Conservation (phyloP, 2,329 filamentous ascomycete species). For the Ceratocystis huliohia region DNA sequence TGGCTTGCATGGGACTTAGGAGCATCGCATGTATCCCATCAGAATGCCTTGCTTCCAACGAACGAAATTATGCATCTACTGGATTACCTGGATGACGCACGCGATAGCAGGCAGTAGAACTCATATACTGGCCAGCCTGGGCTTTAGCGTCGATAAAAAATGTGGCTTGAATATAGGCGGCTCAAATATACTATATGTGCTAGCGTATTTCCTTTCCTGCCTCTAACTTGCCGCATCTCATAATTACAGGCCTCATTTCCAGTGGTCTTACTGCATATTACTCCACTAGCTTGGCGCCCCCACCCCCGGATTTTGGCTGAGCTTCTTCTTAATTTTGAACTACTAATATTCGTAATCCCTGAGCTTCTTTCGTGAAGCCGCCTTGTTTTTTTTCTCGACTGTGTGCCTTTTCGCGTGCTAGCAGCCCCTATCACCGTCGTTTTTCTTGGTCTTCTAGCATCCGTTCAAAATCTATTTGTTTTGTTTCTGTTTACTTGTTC, state of each 20-base stretch:
- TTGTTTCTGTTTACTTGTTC: neutral
- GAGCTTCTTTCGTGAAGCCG: neutral
- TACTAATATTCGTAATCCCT: neutral
- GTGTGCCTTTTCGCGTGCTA: constrained; percentile 1
- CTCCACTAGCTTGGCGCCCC: neutral
- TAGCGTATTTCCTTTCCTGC: neutral
- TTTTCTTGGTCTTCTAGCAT: neutral
- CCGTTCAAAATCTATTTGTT: neutral
- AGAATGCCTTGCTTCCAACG: too few species aligned
- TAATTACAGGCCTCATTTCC: neutral
- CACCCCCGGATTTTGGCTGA: neutral
- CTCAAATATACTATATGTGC: too few species aligned
- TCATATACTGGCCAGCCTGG: too few species aligned
- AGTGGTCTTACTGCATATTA: neutral
- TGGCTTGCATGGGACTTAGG: too few species aligned
- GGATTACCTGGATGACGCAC: too few species aligned
- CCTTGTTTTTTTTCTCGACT: neutral
- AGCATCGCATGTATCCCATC: too few species aligned
- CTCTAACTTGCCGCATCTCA: neutral
- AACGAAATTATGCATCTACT: too few species aligned
- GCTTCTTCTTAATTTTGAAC: neutral
- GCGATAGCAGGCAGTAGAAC: too few species aligned
- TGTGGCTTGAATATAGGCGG: too few species aligned
- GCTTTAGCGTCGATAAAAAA: too few species aligned
- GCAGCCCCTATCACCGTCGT: constrained; percentile 12